A percentile compares a stretch with the other conserved stretches of the same genome.
Evolutionary conservation across 768 basidiomycete genomes (phyloP).

Genomic region (Pleurotus djamor): DNA sequence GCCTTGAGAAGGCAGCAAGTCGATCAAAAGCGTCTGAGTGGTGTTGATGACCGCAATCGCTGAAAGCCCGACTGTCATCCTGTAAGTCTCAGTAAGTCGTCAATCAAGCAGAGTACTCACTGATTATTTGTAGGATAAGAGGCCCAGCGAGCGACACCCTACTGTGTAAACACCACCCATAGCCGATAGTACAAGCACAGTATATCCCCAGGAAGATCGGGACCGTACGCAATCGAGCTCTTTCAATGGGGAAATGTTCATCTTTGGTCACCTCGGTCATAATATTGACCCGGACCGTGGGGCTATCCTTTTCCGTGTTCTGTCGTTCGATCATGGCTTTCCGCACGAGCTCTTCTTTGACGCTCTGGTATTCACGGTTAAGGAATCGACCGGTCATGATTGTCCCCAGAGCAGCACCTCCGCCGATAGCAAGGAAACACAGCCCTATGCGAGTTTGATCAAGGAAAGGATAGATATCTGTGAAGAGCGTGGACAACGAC

Average conservation of each 20-base stretch:
- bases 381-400: constrained; percentile 58
- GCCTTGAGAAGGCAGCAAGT: constrained; percentile 58
- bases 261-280: constrained; percentile 15
- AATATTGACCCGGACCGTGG: neutral
- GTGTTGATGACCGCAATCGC: constrained; percentile 50
- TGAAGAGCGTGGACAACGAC: constrained; percentile 60
- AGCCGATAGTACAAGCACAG: constrained; percentile 40
- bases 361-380: constrained; percentile 57
- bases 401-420: constrained; percentile 65
- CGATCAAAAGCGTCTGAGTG: constrained; percentile 61
- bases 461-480: constrained; percentile 54
- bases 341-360: constrained; percentile 30
- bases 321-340: constrained; percentile 22
- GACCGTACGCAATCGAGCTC: constrained; percentile 48
- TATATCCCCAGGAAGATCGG: constrained; percentile 40
- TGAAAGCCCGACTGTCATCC: constrained; percentile 44
- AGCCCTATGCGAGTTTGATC: constrained; percentile 68
- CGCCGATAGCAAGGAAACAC: constrained; percentile 75
- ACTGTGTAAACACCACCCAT: constrained; percentile 60
- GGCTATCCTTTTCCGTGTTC: neutral
- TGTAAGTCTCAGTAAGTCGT: too few species aligned
- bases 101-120: neutral
- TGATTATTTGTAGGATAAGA: constrained; percentile 39
- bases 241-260: constrained; percentile 57
- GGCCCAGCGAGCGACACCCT: constrained; percentile 50